Evolutionary conservation across 192 early-diverging fungal species (phyloP), one percentile per base, ranked within the genome.

Genomic region (Phycomyces blakesleeanus): DNA sequence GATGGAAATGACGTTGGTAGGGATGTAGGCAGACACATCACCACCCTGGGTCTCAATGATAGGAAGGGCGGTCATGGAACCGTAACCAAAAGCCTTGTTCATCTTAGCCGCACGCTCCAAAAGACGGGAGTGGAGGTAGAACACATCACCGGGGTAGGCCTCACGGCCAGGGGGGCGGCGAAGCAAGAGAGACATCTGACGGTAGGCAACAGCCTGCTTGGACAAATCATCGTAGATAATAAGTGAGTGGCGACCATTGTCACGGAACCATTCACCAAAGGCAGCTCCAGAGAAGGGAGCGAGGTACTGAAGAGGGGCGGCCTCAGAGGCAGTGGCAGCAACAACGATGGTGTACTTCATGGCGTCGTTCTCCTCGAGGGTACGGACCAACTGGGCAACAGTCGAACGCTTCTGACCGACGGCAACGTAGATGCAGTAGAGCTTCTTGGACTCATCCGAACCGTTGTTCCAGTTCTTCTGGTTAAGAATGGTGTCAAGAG

Each of bases 1-100:
- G 73, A 98, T 98, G 80, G 96, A 98, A 96, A 98, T 98, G 73
- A 98, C 95, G 85, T 98, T 98, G 74, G 96, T 98, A 66, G 96
- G 96, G 86, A 98, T 98, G 87, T 98, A 98, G 26, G 96, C 96
- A 69, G 96, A 98, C 79, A 98, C 96, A 91, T 97, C 96, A 81
- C 96, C 96, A 87, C 96, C 96, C 86, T 97, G 94, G 69, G 96
- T 98, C 80, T 98, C 96, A 84, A 98, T 97, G 74, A 98, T 92
- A 76, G 96, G 96, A 62, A 98, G 89, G 38, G 96, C 96, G 59
- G 96, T 98, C 85, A 98, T 85, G 76, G 96, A 97, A 81, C 94
- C 94, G 69, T 84, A 89, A 67, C 94, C 94, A 79, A 90, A 85
- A 71, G 82, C 80, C 84, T 95, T 89, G 90, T 92, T 96, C 93